Evolutionary conservation across 305 asterid genomes (phyloP).

Genomic region (Fraxinus albicans): DNA sequence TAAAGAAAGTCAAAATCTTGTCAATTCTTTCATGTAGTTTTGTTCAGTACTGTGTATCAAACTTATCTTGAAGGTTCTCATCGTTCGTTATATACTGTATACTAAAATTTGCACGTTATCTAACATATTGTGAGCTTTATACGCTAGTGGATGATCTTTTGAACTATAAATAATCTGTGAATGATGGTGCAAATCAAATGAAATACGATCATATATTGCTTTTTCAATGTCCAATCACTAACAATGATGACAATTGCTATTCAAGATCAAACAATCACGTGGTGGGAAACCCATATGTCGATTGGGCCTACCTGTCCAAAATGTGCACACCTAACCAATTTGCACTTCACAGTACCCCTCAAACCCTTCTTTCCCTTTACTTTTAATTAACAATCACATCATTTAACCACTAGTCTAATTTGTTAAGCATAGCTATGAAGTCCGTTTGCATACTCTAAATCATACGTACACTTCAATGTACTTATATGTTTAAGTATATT

Average conservation of each 20-base stretch:
- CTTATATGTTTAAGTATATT: neutral
- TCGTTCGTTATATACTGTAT: neutral
- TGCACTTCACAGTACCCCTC: constrained; percentile 23
- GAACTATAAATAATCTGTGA: constrained; percentile 29
- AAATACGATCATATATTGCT: constrained; percentile 18
- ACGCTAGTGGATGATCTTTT: constrained; percentile 6
- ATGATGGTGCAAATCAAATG: constrained; percentile 35
- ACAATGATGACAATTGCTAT: constrained; percentile 46
- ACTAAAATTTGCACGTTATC: neutral
- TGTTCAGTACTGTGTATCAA: neutral
- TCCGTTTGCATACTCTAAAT: neutral
- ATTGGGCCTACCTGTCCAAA: constrained; percentile 50
- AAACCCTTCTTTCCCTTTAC: neutral
- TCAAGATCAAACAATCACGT: constrained; percentile 26
- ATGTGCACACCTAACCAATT: constrained; percentile 22
- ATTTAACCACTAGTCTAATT: neutral
- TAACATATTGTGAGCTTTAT: neutral
- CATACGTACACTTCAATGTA: neutral
- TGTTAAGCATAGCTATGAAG: neutral
- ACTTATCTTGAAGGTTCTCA: neutral
- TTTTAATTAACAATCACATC: neutral
- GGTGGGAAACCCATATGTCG: constrained; percentile 57
- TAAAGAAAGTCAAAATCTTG: neutral
- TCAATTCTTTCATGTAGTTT: neutral
- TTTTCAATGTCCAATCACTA: constrained; percentile 32